Evolutionary conservation across 2,329 filamentous ascomycete species (phyloP).

Genomic region (Blastomyces emzantsi): DNA sequence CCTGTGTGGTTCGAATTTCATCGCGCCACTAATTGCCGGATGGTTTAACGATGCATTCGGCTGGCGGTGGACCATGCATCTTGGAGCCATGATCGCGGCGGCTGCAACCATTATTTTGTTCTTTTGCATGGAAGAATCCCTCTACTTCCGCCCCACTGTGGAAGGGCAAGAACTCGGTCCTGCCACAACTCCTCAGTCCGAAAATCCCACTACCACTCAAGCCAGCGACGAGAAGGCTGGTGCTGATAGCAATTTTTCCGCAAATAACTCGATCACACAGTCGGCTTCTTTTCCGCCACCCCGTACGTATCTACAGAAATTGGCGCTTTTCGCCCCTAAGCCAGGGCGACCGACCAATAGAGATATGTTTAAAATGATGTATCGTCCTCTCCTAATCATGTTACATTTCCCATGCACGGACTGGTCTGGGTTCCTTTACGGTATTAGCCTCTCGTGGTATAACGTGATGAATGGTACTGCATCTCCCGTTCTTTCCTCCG

Average conservation of each 20-base stretch:
- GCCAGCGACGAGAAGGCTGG: conserved; percentile 6
- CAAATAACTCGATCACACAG: background rate
- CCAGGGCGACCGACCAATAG: conserved; percentile 13
- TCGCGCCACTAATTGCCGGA: conserved; percentile 43
- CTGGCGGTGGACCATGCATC: conserved; percentile 46
- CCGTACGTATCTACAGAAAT: conserved; percentile 12
- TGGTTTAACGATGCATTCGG: conserved; percentile 43
- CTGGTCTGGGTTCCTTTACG: conserved; percentile 25
- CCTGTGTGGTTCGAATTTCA: conserved; percentile 38
- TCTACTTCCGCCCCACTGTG: conserved; percentile 38
- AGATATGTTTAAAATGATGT: conserved; percentile 19
- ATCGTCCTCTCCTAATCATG: conserved; percentile 21
- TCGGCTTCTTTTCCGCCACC: conserved; percentile 8
- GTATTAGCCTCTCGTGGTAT: conserved; percentile 24
- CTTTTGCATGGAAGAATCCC: conserved; percentile 54
- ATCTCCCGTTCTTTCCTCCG: conserved; percentile 21
- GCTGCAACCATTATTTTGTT: conserved; percentile 45
- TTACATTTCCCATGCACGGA: conserved; percentile 24
- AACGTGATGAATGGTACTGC: conserved; percentile 27
- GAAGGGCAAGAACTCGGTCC: conserved; percentile 22
- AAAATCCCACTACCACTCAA: background rate
- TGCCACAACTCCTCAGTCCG: background rate
- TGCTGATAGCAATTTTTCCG: background rate
- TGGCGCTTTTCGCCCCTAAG: conserved; percentile 22
- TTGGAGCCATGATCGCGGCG: conserved; percentile 46